Evolutionary conservation across 306 rosid species (phyloP).

Genomic region (Ormosia semicastrata): DNA sequence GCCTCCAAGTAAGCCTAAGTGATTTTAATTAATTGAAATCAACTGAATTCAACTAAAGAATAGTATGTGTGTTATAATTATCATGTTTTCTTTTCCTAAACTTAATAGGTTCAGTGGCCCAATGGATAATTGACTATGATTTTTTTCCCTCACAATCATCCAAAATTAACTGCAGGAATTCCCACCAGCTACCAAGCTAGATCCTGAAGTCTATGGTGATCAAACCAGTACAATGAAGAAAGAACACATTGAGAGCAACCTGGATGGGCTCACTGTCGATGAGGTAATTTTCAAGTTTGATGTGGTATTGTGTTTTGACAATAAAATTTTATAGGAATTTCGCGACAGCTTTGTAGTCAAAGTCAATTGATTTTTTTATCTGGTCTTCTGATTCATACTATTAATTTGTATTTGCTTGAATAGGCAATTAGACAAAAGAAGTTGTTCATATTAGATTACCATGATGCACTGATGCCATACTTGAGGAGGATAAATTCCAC

Average conservation of each 20-base stretch:
- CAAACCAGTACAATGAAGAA: slow-evolving; percentile 61
- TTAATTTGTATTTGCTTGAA: slow-evolving; percentile 17
- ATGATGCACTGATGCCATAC: slow-evolving; percentile 70
- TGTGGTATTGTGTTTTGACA: neutral
- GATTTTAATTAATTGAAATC: neutral
- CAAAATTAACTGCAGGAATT: slow-evolving; percentile 54
- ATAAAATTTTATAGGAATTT: neutral
- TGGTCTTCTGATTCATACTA: neutral
- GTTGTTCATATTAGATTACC: slow-evolving; percentile 73
- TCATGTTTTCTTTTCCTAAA: neutral
- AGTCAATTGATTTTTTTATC: neutral
- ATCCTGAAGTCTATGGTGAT: slow-evolving; percentile 52
- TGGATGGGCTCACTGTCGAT: slow-evolving; percentile 59
- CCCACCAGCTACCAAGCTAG: slow-evolving; percentile 74
- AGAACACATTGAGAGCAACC: slow-evolving; percentile 46
- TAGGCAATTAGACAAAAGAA: slow-evolving; percentile 60
- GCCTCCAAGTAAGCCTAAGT: slow-evolving; percentile 56
- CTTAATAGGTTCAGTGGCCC: neutral
- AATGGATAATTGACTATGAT: neutral
- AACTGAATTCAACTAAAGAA: neutral
- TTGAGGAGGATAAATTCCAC: slow-evolving; percentile 64
- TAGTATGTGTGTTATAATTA: neutral
- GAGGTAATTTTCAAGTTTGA: slow-evolving; percentile 44
- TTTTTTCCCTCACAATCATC: neutral
- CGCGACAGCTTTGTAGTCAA: neutral